phyloP scores from a whole-genome alignment of 1,284 basidiomycete species.

The Irpex lacteus region DNA sequence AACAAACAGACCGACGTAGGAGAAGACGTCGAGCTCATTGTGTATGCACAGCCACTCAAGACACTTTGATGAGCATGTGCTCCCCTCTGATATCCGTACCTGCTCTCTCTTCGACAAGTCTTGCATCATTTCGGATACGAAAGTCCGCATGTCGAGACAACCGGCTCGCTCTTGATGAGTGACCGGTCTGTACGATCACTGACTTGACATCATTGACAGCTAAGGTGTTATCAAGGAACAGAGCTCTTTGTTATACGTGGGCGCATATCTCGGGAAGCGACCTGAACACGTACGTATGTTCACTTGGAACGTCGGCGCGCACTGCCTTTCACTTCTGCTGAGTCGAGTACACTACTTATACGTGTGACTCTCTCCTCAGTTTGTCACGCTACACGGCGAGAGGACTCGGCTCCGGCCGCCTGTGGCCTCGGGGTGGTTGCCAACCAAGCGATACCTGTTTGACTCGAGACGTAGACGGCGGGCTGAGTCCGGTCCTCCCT shows the following conservation, averaged over 20 bases:
- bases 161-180: conserved; percentile 1
- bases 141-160: not conserved
- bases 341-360: not conserved
- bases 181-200: not conserved
- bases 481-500: conserved; percentile 3
- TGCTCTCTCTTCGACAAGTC: not conserved
- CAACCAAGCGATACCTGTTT: conserved; percentile 6
- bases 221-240: not conserved
- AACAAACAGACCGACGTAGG: not conserved
- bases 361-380: conserved; percentile 6
- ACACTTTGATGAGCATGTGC: conserved; percentile 1
- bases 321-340: not conserved
- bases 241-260: not conserved
- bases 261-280: not conserved
- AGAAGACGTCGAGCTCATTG: not conserved
- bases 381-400: not conserved
- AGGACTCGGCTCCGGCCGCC: conserved; percentile 5
- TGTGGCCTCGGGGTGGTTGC: not conserved
- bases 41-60: not conserved
- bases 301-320: not conserved
- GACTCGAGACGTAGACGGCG: conserved; percentile 7
- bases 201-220: not conserved
- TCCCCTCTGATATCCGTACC: not conserved
- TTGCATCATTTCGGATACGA: not conserved
- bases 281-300: not conserved